A percentile compares a stretch with the other conserved stretches of the same genome.
These are phyloP conservation scores for Magnolia changhungtana DNA, from an alignment of 164 flowering plant species.

Conservation along the genomic window DNA sequence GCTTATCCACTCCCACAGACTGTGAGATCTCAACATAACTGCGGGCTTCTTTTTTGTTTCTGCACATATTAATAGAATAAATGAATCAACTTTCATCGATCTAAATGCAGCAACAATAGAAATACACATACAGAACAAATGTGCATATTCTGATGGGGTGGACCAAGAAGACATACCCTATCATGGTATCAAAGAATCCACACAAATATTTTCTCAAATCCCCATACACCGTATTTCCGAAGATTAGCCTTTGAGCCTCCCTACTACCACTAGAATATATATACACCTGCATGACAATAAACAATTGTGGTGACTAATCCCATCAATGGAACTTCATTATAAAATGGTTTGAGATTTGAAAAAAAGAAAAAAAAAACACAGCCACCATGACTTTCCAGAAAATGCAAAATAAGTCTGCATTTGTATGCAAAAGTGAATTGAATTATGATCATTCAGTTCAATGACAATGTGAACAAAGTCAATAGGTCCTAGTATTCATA, in stretches of 20 bases:
- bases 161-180: slow-evolving; percentile 53
- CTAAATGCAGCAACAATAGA: background rate
- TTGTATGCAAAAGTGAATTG: no score
- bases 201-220: slow-evolving; percentile 78
- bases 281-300: slow-evolving; percentile 53
- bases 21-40: slow-evolving; percentile 74
- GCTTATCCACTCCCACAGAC: slow-evolving; percentile 79
- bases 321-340: background rate
- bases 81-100: background rate
- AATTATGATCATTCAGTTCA: no score
- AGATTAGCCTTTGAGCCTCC: slow-evolving; percentile 91
- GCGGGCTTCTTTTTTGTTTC: slow-evolving; percentile 70
- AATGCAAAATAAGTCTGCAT: no score
- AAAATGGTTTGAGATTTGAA: no score
- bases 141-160: background rate
- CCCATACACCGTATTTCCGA: slow-evolving; percentile 81
- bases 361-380: no score
- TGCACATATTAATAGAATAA: slow-evolving; percentile 14
- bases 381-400: no score
- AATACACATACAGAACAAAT: background rate
- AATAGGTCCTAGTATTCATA: no score
- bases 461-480: no score
- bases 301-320: background rate
- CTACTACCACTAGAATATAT: slow-evolving; percentile 99
- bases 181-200: slow-evolving; percentile 83